phyloP scores from a whole-genome alignment of 805 yeast species.

The Saturnispora hagleri region DNA sequence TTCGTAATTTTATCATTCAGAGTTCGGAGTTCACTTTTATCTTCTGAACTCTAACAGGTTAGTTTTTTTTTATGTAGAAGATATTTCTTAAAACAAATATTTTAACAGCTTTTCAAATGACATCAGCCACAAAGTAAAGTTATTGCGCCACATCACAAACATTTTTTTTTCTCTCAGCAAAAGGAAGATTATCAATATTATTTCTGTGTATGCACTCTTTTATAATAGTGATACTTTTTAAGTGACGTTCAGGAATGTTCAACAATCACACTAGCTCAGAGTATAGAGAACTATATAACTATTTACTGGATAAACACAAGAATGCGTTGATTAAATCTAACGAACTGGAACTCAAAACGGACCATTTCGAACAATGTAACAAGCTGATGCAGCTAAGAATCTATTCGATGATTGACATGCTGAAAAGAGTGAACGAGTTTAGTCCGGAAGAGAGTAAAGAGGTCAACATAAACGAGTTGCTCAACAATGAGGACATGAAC shows the following conservation, averaged over 20 bases:
- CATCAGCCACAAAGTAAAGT: no score
- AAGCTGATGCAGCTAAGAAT: constrained; percentile 4
- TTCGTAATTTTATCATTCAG: no score
- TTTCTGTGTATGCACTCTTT: background rate
- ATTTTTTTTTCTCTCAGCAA: no score
- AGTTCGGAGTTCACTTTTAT: no score
- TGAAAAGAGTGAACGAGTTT: background rate
- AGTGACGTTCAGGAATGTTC: background rate
- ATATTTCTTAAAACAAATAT: no score
- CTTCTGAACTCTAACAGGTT: no score
- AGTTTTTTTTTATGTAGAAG: no score
- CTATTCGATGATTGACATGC: background rate
- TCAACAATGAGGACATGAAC: background rate
- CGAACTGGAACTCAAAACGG: background rate
- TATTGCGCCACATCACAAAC: no score
- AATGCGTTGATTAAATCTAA: background rate
- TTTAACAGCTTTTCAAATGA: no score
- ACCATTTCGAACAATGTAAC: constrained; percentile 1
- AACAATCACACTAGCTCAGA: background rate
- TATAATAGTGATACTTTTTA: background rate
- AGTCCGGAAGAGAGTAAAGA: background rate
- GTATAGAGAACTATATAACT: constrained; percentile 1
- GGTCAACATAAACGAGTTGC: background rate
- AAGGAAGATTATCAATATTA: no score
- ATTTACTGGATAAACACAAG: background rate